Percentiles rank a stretch among this genome's conserved stretches.
Evolutionary conservation across 352 stramenopile genomes (phyloP).

Genomic region (Globisporangium barbulae): DNA sequence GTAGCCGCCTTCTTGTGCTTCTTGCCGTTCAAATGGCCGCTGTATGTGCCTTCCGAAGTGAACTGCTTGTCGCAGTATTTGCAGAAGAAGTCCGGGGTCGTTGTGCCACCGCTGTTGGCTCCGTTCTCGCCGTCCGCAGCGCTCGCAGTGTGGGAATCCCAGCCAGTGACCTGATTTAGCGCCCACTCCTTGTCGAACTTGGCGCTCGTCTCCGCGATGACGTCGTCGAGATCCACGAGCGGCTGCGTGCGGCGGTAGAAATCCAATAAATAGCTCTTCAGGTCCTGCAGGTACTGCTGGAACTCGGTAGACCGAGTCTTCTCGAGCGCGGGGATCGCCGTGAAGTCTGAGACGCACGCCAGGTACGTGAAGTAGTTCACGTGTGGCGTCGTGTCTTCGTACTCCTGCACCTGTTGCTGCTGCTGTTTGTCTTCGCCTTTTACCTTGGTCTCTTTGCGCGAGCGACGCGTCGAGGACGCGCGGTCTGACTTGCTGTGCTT

Average conservation of each 20-base stretch:
- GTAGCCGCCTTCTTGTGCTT: constrained; percentile 70
- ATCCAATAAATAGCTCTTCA: constrained; percentile 79
- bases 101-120: constrained; percentile 10
- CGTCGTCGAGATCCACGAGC: constrained; percentile 84
- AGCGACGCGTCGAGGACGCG: constrained; percentile 14
- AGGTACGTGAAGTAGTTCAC: constrained; percentile 81
- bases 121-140: constrained; percentile 2
- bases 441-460: constrained; percentile 22
- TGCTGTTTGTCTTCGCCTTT: not conserved
- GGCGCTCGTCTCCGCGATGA: constrained; percentile 72
- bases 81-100: constrained; percentile 42
- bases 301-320: constrained; percentile 58
- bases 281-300: constrained; percentile 64
- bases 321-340: constrained; percentile 46
- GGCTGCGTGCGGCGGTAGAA: constrained; percentile 88
- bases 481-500: constrained; percentile 22
- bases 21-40: constrained; percentile 72
- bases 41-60: constrained; percentile 66
- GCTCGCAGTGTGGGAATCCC: constrained; percentile 28
- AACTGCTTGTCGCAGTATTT: constrained; percentile 71
- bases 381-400: constrained; percentile 18
- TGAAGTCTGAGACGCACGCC: constrained; percentile 63
- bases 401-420: constrained; percentile 1
- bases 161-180: constrained; percentile 50
- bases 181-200: constrained; percentile 87